Evolutionary conservation across 306 rosid genomes (phyloP).

Genomic region (Pterocarpus macrocarpus): DNA sequence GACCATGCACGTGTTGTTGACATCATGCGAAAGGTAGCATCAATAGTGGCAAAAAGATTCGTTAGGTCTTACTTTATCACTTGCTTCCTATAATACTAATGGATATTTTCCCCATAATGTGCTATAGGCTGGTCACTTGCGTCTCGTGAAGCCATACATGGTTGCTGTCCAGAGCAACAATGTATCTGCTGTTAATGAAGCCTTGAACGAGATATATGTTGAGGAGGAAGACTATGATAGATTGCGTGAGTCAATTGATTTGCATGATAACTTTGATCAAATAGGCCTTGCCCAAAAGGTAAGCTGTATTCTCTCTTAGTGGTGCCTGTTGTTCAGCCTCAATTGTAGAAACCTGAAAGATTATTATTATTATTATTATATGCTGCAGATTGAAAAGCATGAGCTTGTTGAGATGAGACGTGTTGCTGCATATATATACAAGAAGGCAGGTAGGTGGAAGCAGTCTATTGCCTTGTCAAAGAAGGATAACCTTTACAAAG

Average conservation of each 20-base stretch:
- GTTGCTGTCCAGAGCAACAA: slow-evolving; percentile 99
- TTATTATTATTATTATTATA: slow-evolving; percentile 46
- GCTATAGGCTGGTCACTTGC: slow-evolving; percentile 92
- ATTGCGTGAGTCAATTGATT: slow-evolving; percentile 96
- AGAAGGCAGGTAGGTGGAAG: slow-evolving; percentile 99
- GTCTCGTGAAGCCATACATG: slow-evolving; percentile 99
- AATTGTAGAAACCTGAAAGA: slow-evolving; percentile 46
- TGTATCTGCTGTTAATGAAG: slow-evolving; percentile 98
- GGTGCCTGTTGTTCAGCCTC: slow-evolving; percentile 33
- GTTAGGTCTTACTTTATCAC: slow-evolving; percentile 8
- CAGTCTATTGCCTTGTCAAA: slow-evolving; percentile 98
- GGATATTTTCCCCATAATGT: slow-evolving; percentile 25
- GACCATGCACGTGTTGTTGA: slow-evolving; percentile 99
- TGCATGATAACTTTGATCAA: slow-evolving; percentile 98
- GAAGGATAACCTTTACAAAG: slow-evolving; percentile 99
- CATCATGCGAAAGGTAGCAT: slow-evolving; percentile 91
- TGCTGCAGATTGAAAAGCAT: slow-evolving; percentile 89
- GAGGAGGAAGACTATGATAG: slow-evolving; percentile 99
- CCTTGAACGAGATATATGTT: slow-evolving; percentile 94
- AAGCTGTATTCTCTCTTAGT: slow-evolving; percentile 39
- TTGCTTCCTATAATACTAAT: slow-evolving; percentile 18
- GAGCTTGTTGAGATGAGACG: slow-evolving; percentile 99
- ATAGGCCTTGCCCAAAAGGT: slow-evolving; percentile 99
- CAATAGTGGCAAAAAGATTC: background rate
- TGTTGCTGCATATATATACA: slow-evolving; percentile 98